Percentiles rank a stretch among this genome's conserved stretches.
These are phyloP conservation scores for Hyaloscypha variabilis DNA, from an alignment of 495 filamentous ascomycete species.

Conservation along the genomic window DNA sequence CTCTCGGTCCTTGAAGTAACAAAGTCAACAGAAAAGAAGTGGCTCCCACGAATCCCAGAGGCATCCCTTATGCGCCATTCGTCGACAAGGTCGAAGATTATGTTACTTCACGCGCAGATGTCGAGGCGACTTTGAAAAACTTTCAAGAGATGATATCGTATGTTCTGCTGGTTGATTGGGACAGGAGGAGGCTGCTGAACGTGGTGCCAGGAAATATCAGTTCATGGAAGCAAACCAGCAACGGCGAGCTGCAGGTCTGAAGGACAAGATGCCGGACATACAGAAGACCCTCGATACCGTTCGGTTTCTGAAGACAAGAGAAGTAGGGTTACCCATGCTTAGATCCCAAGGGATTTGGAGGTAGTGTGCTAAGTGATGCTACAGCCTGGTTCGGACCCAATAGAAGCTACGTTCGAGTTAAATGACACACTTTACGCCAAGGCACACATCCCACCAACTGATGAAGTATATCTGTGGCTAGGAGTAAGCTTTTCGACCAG, in stretches of 20 bases:
- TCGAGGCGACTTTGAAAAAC: conserved; percentile 84
- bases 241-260: conserved; percentile 76
- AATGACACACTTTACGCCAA: conserved; percentile 96
- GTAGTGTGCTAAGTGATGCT: conserved; percentile 14
- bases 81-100: conserved; percentile 97
- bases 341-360: neutral
- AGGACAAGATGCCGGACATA: conserved; percentile 97
- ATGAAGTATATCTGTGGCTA: conserved; percentile 97
- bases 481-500: conserved; percentile 55
- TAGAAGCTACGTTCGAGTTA: conserved; percentile 92
- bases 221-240: conserved; percentile 98
- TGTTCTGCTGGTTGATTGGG: neutral
- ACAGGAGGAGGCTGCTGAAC: conserved; percentile 17
- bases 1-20: conserved; percentile 7
- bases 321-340: conserved; percentile 45
- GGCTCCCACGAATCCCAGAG: conserved; percentile 79
- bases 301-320: conserved; percentile 71
- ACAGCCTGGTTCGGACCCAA: conserved; percentile 56
- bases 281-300: conserved; percentile 97
- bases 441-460: conserved; percentile 75
- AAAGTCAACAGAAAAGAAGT: conserved; percentile 47
- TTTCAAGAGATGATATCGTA: conserved; percentile 98
- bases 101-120: conserved; percentile 81
- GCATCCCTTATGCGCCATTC: conserved; percentile 93
- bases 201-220: conserved; percentile 79